Conservation (phyloP, 2,329 filamentous ascomycete species). For the Aspergillus sergii region DNA sequence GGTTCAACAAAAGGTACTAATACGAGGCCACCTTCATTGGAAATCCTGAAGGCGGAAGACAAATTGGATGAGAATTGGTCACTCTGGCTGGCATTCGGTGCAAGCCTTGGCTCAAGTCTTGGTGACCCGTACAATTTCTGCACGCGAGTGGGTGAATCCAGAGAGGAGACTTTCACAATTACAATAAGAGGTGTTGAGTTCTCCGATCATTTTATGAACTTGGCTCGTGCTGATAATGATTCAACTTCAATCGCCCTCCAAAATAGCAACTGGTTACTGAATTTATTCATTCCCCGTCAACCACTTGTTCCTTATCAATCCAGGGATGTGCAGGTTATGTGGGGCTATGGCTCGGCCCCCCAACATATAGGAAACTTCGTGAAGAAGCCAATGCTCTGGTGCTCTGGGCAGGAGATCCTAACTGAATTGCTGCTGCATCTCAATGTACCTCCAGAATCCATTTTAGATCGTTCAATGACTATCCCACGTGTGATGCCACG, state of each 20-base stretch:
- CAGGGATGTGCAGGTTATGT: slow-evolving; percentile 36
- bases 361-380: slow-evolving; percentile 38
- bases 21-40: neutral
- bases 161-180: slow-evolving; percentile 43
- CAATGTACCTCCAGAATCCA: slow-evolving; percentile 32
- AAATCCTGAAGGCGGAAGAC: neutral
- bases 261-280: slow-evolving; percentile 44
- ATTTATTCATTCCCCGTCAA: slow-evolving; percentile 43
- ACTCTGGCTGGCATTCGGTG: neutral
- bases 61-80: neutral
- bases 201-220: slow-evolving; percentile 18
- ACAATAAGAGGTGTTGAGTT: slow-evolving; percentile 37
- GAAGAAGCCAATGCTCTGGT: slow-evolving; percentile 43
- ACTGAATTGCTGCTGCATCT: slow-evolving; percentile 41
- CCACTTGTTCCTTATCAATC: slow-evolving; percentile 44
- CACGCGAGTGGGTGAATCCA: slow-evolving; percentile 24
- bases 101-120: neutral
- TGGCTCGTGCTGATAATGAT: neutral
- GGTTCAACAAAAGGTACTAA: too few relatives aligned
- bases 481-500: slow-evolving; percentile 46
- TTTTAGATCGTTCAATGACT: slow-evolving; percentile 26
- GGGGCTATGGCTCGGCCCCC: slow-evolving; percentile 44
- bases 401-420: slow-evolving; percentile 42
- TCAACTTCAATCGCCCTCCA: slow-evolving; percentile 37
- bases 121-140: too few relatives aligned